These are phyloP conservation scores for Mycena galericulata DNA, from an alignment of 768 basidiomycete genomes.

Conservation along the genomic window DNA sequence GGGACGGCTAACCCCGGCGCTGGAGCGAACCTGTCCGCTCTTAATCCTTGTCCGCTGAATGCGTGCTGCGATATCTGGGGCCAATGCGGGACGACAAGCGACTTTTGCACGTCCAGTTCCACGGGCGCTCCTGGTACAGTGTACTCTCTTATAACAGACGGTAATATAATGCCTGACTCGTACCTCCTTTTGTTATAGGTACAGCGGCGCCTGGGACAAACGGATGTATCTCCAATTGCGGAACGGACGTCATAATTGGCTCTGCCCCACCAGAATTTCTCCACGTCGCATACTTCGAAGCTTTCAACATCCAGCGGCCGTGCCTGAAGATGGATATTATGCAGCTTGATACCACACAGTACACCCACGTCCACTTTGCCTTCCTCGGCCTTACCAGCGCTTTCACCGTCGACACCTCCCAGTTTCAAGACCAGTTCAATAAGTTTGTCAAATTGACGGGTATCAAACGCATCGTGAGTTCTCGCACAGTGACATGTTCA, in stretches of 20 bases:
- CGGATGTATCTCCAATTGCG: slow-evolving; percentile 14
- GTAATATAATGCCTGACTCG: too few relatives aligned
- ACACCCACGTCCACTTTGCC: slow-evolving; percentile 16
- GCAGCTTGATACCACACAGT: not conserved
- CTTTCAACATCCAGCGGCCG: slow-evolving; percentile 7
- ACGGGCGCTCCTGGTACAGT: slow-evolving; percentile 7
- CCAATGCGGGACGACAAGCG: slow-evolving; percentile 16
- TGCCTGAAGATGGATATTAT: slow-evolving; percentile 9
- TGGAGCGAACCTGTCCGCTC: not conserved
- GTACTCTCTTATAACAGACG: too few relatives aligned
- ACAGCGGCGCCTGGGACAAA: slow-evolving; percentile 4
- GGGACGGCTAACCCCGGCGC: not conserved
- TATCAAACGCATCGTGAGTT: slow-evolving; percentile 11
- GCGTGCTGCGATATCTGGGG: slow-evolving; percentile 19
- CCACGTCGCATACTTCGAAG: slow-evolving; percentile 5
- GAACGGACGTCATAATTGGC: not conserved
- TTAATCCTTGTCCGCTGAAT: slow-evolving; percentile 4
- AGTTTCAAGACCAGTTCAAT: not conserved
- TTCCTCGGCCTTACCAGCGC: not conserved
- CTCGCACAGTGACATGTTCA: not conserved
- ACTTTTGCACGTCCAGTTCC: slow-evolving; percentile 1
- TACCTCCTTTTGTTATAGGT: too few relatives aligned
- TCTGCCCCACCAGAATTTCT: not conserved
- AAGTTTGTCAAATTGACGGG: not conserved
- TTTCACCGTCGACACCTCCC: slow-evolving; percentile 2